phyloP scores from a whole-genome alignment of 2,329 filamentous ascomycete genomes.

The Xylaria sp. region DNA sequence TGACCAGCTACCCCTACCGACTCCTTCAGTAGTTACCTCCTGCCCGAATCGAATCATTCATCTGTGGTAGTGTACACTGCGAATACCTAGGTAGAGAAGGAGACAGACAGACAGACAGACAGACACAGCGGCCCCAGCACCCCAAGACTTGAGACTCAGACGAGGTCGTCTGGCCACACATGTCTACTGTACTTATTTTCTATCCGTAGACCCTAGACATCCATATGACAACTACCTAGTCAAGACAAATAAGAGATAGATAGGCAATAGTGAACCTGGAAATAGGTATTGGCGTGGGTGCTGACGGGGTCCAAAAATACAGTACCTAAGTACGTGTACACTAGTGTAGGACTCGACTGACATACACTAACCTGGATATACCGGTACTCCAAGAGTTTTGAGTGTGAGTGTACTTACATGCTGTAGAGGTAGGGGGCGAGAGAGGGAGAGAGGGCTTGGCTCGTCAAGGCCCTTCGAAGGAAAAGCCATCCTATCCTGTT shows the following conservation, averaged over 20 bases:
- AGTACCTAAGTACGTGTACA: too few species aligned
- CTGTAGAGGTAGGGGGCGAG: neutral
- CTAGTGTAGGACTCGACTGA: conserved; percentile 28
- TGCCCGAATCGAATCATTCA: conserved; percentile 23
- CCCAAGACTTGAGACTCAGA: too few species aligned
- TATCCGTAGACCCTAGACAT: neutral
- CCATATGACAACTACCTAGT: neutral
- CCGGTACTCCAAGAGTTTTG: too few species aligned
- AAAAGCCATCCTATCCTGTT: neutral
- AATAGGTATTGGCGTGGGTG: conserved; percentile 1
- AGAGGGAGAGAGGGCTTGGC: neutral
- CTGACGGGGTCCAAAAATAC: conserved; percentile 18
- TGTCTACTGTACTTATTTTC: too few species aligned
- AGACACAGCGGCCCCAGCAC: too few species aligned
- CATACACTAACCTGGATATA: neutral
- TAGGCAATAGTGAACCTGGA: neutral
- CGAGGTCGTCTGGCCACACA: too few species aligned
- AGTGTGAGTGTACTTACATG: too few species aligned
- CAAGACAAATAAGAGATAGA: conserved; percentile 16
- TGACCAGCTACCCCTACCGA: conserved; percentile 7
- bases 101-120: neutral
- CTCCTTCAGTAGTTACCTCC: conserved; percentile 19
- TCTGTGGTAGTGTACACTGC: too few species aligned
- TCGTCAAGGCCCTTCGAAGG: too few species aligned
- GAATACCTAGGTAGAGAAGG: neutral